These are phyloP conservation scores for Hyparrhenia diplandra DNA, from an alignment of 176 grass and related monocot genomes.

Conservation along the genomic window DNA sequence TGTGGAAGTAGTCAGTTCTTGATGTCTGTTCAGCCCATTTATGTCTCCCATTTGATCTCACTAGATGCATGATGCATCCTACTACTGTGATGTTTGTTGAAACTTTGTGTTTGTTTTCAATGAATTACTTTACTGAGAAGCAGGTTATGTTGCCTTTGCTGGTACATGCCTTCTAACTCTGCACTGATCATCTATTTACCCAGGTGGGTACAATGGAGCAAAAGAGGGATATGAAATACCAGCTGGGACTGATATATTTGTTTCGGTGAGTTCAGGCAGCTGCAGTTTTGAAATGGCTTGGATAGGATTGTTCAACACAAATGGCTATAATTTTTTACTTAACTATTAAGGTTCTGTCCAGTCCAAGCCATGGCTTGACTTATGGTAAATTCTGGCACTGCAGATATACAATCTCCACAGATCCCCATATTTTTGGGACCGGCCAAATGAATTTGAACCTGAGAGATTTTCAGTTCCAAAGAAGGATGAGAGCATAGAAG, in stretches of 20 bases:
- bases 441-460: conserved; percentile 80
- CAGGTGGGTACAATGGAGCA: conserved; percentile 80
- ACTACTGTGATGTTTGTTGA: background rate
- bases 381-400: conserved; percentile 16
- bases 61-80: background rate
- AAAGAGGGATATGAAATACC: conserved; percentile 95
- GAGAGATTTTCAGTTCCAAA: conserved; percentile 81
- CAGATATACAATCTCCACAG: conserved; percentile 95
- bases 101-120: background rate
- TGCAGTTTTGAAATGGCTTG: background rate
- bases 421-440: conserved; percentile 89
- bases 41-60: background rate
- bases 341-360: background rate
- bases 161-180: background rate
- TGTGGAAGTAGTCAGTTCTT: background rate
- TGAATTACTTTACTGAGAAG: background rate
- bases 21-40: background rate
- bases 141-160: background rate
- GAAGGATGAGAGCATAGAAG: conserved; percentile 59
- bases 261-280: conserved; percentile 60
- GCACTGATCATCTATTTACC: background rate
- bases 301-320: background rate
- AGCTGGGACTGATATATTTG: conserved; percentile 83
- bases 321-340: background rate
- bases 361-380: background rate